Evolutionary conservation across 2,329 filamentous ascomycete genomes (phyloP).

Genomic region (Lasiodiplodia hormozganensis): DNA sequence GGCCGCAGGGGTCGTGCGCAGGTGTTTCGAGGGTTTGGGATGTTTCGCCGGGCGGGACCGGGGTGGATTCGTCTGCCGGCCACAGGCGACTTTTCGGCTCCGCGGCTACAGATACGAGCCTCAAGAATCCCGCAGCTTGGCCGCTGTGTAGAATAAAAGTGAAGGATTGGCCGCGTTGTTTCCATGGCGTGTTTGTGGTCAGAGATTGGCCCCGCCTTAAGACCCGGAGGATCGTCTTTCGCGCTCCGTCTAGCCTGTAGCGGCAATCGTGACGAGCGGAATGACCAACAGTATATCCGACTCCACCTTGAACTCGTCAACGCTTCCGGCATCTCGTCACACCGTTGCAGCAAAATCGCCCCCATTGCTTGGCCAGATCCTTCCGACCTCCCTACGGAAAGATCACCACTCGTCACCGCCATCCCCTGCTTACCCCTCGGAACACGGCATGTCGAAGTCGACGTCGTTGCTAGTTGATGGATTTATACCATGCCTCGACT

Average conservation of each 20-base stretch:
- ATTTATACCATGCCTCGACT: too few species aligned
- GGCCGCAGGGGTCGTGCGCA: background rate
- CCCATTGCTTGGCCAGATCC: background rate
- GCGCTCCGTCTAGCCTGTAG: background rate
- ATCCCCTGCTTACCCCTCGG: background rate
- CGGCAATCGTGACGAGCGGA: background rate
- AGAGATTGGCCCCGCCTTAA: slow-evolving; percentile 1
- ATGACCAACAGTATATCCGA: background rate
- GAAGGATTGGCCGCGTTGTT: background rate
- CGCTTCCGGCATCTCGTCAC: background rate
- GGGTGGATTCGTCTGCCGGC: background rate
- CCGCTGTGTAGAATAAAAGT: background rate
- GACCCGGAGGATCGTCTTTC: background rate
- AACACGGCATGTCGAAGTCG: background rate
- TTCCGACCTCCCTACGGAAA: background rate
- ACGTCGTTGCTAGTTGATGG: too few species aligned
- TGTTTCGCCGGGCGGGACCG: background rate
- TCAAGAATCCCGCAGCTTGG: background rate
- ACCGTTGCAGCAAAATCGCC: background rate
- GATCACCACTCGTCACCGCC: background rate
- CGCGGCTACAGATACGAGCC: slow-evolving; percentile 9
- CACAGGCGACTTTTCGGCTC: slow-evolving; percentile 7
- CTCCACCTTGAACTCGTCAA: background rate
- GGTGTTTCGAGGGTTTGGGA: background rate
- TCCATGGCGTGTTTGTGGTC: slow-evolving; percentile 16